Evolutionary conservation across 2,329 filamentous ascomycete species (phyloP).

Genomic region (Fusarium protoensiforme): DNA sequence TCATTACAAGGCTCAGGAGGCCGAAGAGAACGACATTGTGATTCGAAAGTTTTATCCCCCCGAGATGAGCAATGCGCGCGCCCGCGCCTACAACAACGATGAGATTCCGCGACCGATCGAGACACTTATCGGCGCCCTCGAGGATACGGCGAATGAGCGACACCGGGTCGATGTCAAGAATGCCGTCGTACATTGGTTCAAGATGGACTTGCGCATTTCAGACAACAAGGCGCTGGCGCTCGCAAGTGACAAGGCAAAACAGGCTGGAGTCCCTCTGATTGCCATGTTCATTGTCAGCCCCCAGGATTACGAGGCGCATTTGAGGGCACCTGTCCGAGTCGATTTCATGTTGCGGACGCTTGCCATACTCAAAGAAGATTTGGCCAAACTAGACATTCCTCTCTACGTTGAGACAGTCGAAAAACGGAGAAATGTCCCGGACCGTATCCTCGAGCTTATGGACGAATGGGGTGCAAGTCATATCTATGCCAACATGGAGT

Average conservation of each 20-base stretch:
- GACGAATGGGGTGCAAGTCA: conserved; percentile 79
- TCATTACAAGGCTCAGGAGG: conserved; percentile 58
- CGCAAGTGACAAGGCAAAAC: conserved; percentile 73
- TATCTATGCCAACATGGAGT: conserved; percentile 86
- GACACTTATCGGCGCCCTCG: conserved; percentile 68
- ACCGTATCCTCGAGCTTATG: conserved; percentile 72
- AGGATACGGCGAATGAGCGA: conserved; percentile 67
- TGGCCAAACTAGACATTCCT: conserved; percentile 80
- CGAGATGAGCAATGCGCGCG: conserved; percentile 86
- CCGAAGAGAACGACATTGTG: conserved; percentile 70
- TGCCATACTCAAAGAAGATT: conserved; percentile 70
- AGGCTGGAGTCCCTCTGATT: conserved; percentile 77
- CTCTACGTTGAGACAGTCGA: conserved; percentile 79
- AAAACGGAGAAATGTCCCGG: conserved; percentile 70
- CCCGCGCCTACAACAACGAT: conserved; percentile 77
- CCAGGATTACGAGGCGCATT: conserved; percentile 85
- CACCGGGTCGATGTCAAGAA: conserved; percentile 63
- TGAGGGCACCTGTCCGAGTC: conserved; percentile 77
- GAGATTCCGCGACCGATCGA: conserved; percentile 80
- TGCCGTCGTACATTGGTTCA: conserved; percentile 90
- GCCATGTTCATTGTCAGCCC: conserved; percentile 84
- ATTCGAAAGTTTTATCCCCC: conserved; percentile 82
- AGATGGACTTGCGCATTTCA: conserved; percentile 77
- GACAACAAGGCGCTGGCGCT: conserved; percentile 80
- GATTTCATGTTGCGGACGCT: conserved; percentile 85